Conservation (phyloP, 345 rosid genomes). For the Combretum micranthum region DNA sequence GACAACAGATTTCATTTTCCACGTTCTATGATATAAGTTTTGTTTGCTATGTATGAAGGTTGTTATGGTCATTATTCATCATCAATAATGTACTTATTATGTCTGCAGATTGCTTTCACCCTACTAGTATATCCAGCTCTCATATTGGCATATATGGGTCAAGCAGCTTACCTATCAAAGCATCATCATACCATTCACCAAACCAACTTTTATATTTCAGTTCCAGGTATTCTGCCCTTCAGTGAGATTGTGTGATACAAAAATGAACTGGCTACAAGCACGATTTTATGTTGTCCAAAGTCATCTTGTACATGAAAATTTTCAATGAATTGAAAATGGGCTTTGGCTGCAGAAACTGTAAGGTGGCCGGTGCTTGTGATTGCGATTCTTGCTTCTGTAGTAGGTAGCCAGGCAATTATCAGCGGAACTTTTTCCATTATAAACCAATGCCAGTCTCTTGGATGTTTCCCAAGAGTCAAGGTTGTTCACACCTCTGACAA, state of each 20-base stretch:
- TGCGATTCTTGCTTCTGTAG: constrained; percentile 96
- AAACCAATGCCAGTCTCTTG: constrained; percentile 97
- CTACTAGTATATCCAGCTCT: constrained; percentile 97
- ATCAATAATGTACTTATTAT: not conserved
- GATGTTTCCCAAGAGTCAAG: constrained; percentile 97
- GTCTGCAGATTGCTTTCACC: constrained; percentile 84
- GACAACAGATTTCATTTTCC: not conserved
- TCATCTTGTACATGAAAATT: no score
- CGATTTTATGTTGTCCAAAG: not conserved
- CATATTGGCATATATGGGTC: constrained; percentile 97
- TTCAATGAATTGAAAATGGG: not conserved
- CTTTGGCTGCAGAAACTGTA: constrained; percentile 47
- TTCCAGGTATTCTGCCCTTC: constrained; percentile 51
- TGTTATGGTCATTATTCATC: no score
- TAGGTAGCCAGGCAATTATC: constrained; percentile 98
- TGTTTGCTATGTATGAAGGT: no score
- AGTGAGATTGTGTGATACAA: not conserved
- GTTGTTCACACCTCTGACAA: constrained; percentile 95
- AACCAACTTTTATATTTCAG: constrained; percentile 83
- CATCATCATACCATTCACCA: constrained; percentile 61
- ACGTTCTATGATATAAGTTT: not conserved
- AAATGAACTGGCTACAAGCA: not conserved
- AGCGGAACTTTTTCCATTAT: constrained; percentile 99
- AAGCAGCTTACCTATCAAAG: constrained; percentile 91
- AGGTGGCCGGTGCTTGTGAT: constrained; percentile 79